Conservation (phyloP, 257 asterid species). For the Solanum chaucha region DNA sequence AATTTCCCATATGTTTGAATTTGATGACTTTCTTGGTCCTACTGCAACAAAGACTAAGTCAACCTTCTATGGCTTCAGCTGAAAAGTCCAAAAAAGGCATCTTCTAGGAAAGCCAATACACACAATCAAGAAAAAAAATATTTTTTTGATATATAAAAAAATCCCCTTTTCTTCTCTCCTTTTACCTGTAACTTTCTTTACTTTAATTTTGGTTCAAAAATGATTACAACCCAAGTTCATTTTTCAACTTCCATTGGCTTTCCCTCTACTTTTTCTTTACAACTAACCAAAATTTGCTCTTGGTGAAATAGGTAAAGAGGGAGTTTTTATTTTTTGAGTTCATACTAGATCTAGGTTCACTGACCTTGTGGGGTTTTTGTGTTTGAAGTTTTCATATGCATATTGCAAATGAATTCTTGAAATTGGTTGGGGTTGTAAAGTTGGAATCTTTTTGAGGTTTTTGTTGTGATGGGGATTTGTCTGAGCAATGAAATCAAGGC, state of each 20-base stretch:
- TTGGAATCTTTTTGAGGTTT: slow-evolving; percentile 5
- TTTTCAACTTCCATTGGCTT: background rate
- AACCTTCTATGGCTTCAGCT: slow-evolving; percentile 11
- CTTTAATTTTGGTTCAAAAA: background rate
- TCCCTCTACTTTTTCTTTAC: background rate
- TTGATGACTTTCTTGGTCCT: background rate
- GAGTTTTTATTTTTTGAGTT: slow-evolving; percentile 9
- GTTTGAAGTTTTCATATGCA: background rate
- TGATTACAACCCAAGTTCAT: background rate
- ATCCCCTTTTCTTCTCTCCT: background rate
- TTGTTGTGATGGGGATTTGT: slow-evolving; percentile 71
- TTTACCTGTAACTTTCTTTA: background rate
- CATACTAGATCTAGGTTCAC: slow-evolving; percentile 38
- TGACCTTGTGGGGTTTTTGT: background rate
- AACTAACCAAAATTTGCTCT: background rate
- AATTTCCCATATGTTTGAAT: background rate
- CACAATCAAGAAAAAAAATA: background rate
- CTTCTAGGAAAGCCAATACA: slow-evolving; percentile 3
- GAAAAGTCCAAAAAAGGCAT: slow-evolving; percentile 11
- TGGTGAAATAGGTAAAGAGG: background rate
- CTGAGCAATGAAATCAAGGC: slow-evolving; percentile 83
- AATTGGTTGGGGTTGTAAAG: slow-evolving; percentile 1
- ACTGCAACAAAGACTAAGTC: slow-evolving; percentile 24
- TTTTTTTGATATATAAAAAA: background rate
- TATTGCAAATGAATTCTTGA: slow-evolving; percentile 13